Conservation (phyloP, 2,329 filamentous ascomycete species). For the Fusarium pilosicola region DNA sequence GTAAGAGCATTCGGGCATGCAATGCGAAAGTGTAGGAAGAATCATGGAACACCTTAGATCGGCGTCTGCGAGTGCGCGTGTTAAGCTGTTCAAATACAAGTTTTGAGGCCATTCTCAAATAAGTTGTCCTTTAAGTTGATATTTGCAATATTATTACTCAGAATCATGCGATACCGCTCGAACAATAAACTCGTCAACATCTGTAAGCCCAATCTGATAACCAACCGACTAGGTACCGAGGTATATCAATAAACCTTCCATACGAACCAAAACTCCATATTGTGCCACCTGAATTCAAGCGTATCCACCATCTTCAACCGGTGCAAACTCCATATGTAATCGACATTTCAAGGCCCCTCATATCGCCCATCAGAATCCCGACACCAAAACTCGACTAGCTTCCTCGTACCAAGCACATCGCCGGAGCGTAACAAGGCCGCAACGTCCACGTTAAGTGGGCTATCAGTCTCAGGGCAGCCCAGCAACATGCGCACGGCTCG, state of each 20-base stretch:
- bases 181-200: conserved; percentile 4
- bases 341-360: conserved; percentile 45
- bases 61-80: background rate
- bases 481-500: conserved; percentile 76
- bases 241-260: background rate
- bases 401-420: conserved; percentile 73
- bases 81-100: background rate
- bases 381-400: conserved; percentile 78
- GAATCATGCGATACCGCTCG: conserved; percentile 18
- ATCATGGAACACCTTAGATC: conserved; percentile 8
- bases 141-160: background rate
- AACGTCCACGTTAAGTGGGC: conserved; percentile 81
- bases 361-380: conserved; percentile 50
- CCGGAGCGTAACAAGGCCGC: conserved; percentile 75
- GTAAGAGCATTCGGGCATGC: conserved; percentile 4
- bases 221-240: background rate
- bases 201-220: conserved; percentile 10
- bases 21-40: background rate
- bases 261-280: conserved; percentile 29
- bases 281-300: background rate
- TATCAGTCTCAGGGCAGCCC: conserved; percentile 73
- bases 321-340: background rate
- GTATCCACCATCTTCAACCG: background rate
- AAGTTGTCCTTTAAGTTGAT: background rate
- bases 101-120: background rate